A percentile compares a stretch with the other conserved stretches of the same genome.
phyloP scores from a whole-genome alignment of 768 basidiomycete species.

The Termitomyces sp. region DNA sequence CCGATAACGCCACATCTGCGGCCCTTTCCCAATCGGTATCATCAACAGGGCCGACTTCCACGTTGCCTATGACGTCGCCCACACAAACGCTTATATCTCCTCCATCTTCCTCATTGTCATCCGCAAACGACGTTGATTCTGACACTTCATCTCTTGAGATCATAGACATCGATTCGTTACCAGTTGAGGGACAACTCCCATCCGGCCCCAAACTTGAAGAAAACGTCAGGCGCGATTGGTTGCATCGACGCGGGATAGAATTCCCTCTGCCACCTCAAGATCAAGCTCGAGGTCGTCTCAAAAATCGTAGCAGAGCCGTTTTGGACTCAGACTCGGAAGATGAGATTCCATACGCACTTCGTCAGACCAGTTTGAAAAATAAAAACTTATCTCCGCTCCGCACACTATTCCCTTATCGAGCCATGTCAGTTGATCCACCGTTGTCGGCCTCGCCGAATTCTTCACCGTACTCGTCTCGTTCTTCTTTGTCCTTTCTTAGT shows the following conservation, averaged over 20 bases:
- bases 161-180: conserved; percentile 39
- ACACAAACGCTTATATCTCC: neutral
- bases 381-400: conserved; percentile 40
- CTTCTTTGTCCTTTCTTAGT: conserved; percentile 35
- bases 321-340: conserved; percentile 24
- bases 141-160: conserved; percentile 39
- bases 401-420: conserved; percentile 37
- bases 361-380: conserved; percentile 23
- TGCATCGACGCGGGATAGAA: conserved; percentile 24
- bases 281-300: conserved; percentile 22
- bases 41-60: neutral
- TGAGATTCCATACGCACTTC: conserved; percentile 4
- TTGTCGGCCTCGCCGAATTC: conserved; percentile 33
- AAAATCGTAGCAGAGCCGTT: conserved; percentile 23
- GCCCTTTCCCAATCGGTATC: conserved; percentile 15
- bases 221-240: conserved; percentile 30
- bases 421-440: conserved; percentile 27
- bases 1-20: conserved; percentile 32
- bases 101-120: neutral
- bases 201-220: conserved; percentile 35
- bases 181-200: conserved; percentile 28
- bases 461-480: conserved; percentile 33
- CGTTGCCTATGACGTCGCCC: conserved; percentile 4
- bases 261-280: conserved; percentile 22
- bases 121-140: conserved; percentile 7